Base-by-base conservation (phyloP, 2,329 filamentous ascomycete species). In the Colletotrichum costaricense region DNA sequence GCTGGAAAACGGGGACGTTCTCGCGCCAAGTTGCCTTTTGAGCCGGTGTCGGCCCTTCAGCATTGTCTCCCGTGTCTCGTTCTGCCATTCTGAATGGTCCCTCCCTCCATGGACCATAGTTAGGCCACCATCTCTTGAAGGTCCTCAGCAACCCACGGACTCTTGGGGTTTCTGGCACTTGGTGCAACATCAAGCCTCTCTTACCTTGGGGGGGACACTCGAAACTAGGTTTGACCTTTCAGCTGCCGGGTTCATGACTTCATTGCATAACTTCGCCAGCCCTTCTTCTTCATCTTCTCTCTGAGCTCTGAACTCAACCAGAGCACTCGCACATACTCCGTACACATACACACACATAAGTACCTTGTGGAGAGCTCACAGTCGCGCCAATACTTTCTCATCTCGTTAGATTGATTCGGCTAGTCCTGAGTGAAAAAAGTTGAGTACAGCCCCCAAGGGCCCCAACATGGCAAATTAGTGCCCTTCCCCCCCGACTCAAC, bases 21-120 rank as follows among this genome's bases (percentile, higher is more conserved):
- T 73, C 66, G 55, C 60, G 54, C 55, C 67, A 70, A 70, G 11
- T 65, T 73, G 70, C 66, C 55, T 26, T 49, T 46, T 59, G 28
- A 69, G 70, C 55, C 55, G 59, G 66, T 65, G 70, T 73, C 55
- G 66, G 66, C 55, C 30, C 46, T 70, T 7, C 55, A 9, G 70
- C 59, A 69, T 33, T 55, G 59, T 58, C 66, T 11, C 42, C 42
- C 42, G 16, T 42, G 63, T 35, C 33, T 24, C 52, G 52, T 46
- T 24, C 19, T 14, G 19, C 33, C 24, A n/a, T 19, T 56, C 33
- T 16, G 35, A 46, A 26, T 46, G 52, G 63, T 11, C 54, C 30
- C 35, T 11, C 54, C 30, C 35, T n/a, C 38, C 38, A 42, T 42
- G 5, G 16, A 7, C 38, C 38, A 19, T 42, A 19, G 38, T 6